phyloP scores from a whole-genome alignment of 2,329 filamentous ascomycete species.

The Colletotrichum coccodes region DNA sequence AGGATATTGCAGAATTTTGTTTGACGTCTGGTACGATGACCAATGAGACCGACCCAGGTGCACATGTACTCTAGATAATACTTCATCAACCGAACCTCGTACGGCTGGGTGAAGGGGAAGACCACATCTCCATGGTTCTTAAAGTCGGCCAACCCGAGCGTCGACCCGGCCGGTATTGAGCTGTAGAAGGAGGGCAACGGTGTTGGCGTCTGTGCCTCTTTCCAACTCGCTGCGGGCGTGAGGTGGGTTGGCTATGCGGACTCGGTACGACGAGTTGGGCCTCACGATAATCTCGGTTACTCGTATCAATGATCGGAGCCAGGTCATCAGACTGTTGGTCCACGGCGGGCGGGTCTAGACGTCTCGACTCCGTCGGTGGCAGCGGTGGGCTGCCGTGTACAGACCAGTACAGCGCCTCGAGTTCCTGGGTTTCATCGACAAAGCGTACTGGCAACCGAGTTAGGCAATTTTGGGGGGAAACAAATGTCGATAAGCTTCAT shows the following conservation, averaged over 20 bases:
- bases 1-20: not conserved
- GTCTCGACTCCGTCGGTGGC: not conserved
- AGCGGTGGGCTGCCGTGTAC: not conserved
- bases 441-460: constrained; percentile 8
- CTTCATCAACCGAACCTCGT: constrained; percentile 39
- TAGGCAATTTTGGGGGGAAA: not conserved
- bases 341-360: not conserved
- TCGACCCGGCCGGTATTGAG: constrained; percentile 1
- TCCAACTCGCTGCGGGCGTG: constrained; percentile 15
- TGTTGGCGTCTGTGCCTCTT: constrained; percentile 14
- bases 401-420: constrained; percentile 25
- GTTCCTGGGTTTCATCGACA: constrained; percentile 28
- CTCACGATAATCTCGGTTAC: not conserved
- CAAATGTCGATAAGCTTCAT: not conserved
- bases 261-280: not conserved
- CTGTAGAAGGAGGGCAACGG: constrained; percentile 2
- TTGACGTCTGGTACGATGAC: too few species aligned
- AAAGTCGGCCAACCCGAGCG: constrained; percentile 23
- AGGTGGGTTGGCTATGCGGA: not conserved
- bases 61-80: constrained; percentile 43
- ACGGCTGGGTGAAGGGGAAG: constrained; percentile 36
- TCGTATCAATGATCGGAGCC: not conserved
- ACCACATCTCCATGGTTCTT: constrained; percentile 20
- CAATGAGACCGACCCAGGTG: constrained; percentile 35
- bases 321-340: not conserved